Evolutionary conservation across 129 eudicot species (phyloP), one percentile per base, ranked within the genome.

Genomic region (Arctium lappa): DNA sequence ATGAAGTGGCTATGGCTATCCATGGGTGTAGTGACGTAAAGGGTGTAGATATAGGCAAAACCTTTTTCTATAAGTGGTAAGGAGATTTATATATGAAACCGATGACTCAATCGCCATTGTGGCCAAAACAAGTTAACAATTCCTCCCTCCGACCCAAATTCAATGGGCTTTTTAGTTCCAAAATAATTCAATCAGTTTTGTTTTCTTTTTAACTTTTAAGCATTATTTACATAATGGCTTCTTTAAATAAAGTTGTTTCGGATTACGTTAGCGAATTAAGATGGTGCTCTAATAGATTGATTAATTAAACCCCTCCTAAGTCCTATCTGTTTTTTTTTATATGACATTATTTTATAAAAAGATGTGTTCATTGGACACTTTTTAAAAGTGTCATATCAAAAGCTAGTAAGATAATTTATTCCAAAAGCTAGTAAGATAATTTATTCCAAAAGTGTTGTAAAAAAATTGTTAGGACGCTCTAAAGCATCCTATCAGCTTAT

Each of bases 61-160:
- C 85, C 78, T 75, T 84, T 50, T 86, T 78, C 82, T 82, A 72
- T 78, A 88, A 83, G 88, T 86, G 86, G 90, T 77, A 88, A 82
- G 40, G 44, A 83, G 22, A 60, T 60, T 86, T 87, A 9, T 73
- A 81, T 68, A 80, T 79, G 78, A 83, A 87, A 77, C 9, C 74
- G 76, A 79, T 91, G 92, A 87, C 91, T 89, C 91, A 76, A 37
- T 84, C n/a, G 81, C 80, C 88, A 89, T 85, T 86, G 88, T 84
- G 75, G 74, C 74, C 53, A 78, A 83, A 76, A 83, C 62, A 82
- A 84, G 72, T 73, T 68, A 56, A 37, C 65, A 81, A 82, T 16
- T 75, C 83, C 46, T 53, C 62, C 22, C 74, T 79, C 81, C 86
- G 80, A 75, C 79, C 87, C 37, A 56, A 65, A 88, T 88, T 79